Evolutionary conservation across 495 filamentous ascomycete species (phyloP), one percentile per base, ranked within the genome.

Genomic region (Chaetomium fimeti): DNA sequence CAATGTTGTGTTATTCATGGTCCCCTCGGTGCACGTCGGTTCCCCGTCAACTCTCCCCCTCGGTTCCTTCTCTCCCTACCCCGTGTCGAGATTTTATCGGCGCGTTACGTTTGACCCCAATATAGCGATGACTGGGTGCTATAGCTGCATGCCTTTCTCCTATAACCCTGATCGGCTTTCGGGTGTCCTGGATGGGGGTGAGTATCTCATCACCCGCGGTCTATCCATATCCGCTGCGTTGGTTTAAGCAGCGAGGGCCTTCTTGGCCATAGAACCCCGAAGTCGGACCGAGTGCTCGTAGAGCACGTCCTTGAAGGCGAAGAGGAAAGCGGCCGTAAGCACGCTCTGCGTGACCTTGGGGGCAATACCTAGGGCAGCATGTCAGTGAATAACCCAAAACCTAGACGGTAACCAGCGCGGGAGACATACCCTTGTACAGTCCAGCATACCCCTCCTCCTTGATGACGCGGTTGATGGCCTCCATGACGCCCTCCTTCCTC

Each of bases 321-420:
- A 99, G 60, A 99, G 81, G 76, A 96, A 94, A 22, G 94, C 94
- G 22, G 94, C 94, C 11, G 95, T 99, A 58, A 98, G 84, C 11
- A 97, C 94, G 75, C 92, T 96, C 79, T 98, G 94, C 16, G 91
- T 91, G 20, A 98, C 88, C 80, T 99, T 99, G 36, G 94, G 91
- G 29, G 88, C 91, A 75, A 99, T 96, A 25, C 91, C 91, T 92
- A 24, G 15, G 24, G 13, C 11, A 24, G 28, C 9, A 52, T 0
- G 54, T 51, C 9, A 53, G 68, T 74, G 25, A 76, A 61, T 53
- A 11, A 66, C 20, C 25, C 24, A 16, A 55, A 25, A 28, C 38
- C 32, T 3, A n/a, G 8, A 27, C 58, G 13, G 8, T 36, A 48
- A 49, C n/a, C n/a, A n/a, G 49, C 25, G 58, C 32, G 52, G 28